Base-by-base conservation (phyloP, 345 rosid species). In the Adansonia digitata region DNA sequence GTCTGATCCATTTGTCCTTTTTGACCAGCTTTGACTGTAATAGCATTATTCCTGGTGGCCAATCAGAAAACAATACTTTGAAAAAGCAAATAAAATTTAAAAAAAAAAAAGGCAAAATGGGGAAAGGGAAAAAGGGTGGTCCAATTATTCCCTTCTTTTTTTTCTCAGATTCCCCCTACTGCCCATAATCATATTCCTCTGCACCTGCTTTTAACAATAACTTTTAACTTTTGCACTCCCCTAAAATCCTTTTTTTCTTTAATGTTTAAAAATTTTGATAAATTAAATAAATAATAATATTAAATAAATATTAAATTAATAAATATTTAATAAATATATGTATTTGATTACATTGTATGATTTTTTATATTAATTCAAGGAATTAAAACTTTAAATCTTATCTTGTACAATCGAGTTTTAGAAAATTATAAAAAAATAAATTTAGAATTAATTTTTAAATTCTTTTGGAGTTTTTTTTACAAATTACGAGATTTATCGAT, bases 11-110 rank as follows among this genome's bases (percentile, higher is more conserved):
- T 20, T 53, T 53, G 56, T 64, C 40, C 39, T 70, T 77, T 80
- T 84, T 77, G 89, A 84, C 87, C 81, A 49, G 69, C 61, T 84
- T 84, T 84, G 78, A 80, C 81, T 74, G 77, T 69, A 49, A 46
- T 29, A 52, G 18, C 71, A 77, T 39, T 80, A 80, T 82, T 80
- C 83, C 79, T 35, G 56, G 0, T 70, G 39, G 11, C 87, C 85
- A 84, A 81, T 85, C 53, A 73, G 31, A 57, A 52, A 53, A 53
- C 27, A 69, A 53, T 52, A 35, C 53, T 22, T 40, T 42, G 45
- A 40, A 20, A 0, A 20, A 12, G 2, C 0, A 40, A 5, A 11
- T 4, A 11, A 20, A 17, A n/a, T n/a, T n/a, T 22, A 20, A 53
- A 53, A 2, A 2, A 4, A 53, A 20, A 20, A 12, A 10, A 10